Base-by-base conservation (phyloP, 2,329 filamentous ascomycete species). In the Nannizziopsis arthrosporioides region DNA sequence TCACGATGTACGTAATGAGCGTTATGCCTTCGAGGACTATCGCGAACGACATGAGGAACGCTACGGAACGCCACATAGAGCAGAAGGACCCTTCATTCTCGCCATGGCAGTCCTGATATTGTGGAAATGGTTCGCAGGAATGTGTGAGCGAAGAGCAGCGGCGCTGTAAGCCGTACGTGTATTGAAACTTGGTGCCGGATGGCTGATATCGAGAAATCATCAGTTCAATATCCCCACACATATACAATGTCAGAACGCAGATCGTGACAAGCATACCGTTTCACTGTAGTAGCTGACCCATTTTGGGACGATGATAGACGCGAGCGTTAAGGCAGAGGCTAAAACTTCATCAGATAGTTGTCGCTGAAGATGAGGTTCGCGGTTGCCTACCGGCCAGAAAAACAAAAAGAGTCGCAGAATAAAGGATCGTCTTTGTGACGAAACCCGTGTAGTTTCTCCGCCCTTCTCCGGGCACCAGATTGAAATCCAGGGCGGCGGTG, bases 31-130 rank as follows among this genome's bases (percentile, higher is more conserved):
- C 82, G 35, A 92, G 63, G n/a, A 94, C 80, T 34, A 87, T 78
- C 6, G 84, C 77, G 57, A 95, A 85, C 45, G 82, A 85, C 70
- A 94, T 87, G 54, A 94, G 68, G 67, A 95, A 96, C 18, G 85
- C 88, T 32, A 87, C 81, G 19, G 81, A 86, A 51, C 85, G 78
- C 90, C 90, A 98, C 75, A 93, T 84, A 58, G 81, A 84, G 72
- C 92, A 96, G 68, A 96, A 95, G 59, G 81, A 79, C 44, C 79
- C 75, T 56, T 82, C 36, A 27, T 49, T 77, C 45, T 78, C 76
- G 56, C 73, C 75, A 48, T 71, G 69, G 42, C 85, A 90, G 62
- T 86, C 81, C 49, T 77, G 72, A 47, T 75, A 69, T 54, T 74
- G 72, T 2, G 86, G 86, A 64, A 88, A 92, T 53, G 63, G 63